Evolutionary conservation across 345 rosid species (phyloP), one percentile per base, ranked within the genome.

Genomic region (Lepidium didymum): DNA sequence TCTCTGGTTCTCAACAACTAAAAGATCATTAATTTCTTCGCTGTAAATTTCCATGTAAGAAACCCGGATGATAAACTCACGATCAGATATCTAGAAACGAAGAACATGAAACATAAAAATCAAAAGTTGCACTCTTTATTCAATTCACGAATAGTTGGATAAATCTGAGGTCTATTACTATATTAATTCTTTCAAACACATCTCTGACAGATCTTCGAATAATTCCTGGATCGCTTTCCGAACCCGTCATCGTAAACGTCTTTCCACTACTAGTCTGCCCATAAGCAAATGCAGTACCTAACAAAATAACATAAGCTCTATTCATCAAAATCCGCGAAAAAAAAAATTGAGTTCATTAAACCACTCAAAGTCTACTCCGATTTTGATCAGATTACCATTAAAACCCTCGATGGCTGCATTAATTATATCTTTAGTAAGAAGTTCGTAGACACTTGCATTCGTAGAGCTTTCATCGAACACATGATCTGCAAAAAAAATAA

Each of bases 221-320:
- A 55, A 94, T 79, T 35, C 96, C 96, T 0, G 87, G 96, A 64
- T 94, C 94, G 12, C 70, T 44, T 7, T 84, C 77, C 5, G 99
- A 84, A 61, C 99, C 99, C 27, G 90, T 94, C 96, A 94, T 94
- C 1, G 99, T 94, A 67, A 87, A 94, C 14, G 99, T 91, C 73
- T 94, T 94, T 16, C 99, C 99, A 74, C 99, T 94, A 80, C 96
- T 94, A 10, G 99, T 94, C 77, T 91, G 99, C 56, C 99, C 99
- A 73, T 94, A 91, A 12, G 96, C 99, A 87, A 94, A 94, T 27
- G 85, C 95, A 62, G 97, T 91, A 58, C 96, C 99, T 90, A 54
- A 2, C 6, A 23, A 29, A 42, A 66, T 57, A 46, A 58, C 34
- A 67, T 5, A 10, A 64, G 5, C 19, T 25, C 54, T 18, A 56